phyloP scores from a whole-genome alignment of 2,329 filamentous ascomycete genomes.

The Aspergillus amoenus region DNA sequence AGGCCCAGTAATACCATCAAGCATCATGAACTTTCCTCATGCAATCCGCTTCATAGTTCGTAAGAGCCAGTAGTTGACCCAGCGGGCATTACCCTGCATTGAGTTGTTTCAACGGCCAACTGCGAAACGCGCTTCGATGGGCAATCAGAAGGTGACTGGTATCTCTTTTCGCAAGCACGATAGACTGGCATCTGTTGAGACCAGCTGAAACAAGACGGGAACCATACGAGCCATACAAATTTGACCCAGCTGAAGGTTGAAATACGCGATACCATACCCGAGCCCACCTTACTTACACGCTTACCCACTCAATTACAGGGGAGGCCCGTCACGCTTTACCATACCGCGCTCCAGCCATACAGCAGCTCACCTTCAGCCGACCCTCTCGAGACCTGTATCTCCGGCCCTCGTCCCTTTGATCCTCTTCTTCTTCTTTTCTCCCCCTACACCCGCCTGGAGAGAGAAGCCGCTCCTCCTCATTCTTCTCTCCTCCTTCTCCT shows the following conservation, averaged over 20 bases:
- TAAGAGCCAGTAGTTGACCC: constrained; percentile 8
- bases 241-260: not conserved
- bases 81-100: constrained; percentile 5
- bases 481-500: constrained; percentile 33
- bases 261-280: not conserved
- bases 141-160: constrained; percentile 1
- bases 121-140: constrained; percentile 14
- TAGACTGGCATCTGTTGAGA: constrained; percentile 6
- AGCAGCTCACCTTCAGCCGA: constrained; percentile 15
- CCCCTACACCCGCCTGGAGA: constrained; percentile 44
- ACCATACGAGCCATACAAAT: not conserved
- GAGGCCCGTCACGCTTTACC: constrained; percentile 21
- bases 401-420: constrained; percentile 27
- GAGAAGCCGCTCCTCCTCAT: constrained; percentile 39
- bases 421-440: constrained; percentile 34
- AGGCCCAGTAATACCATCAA: constrained; percentile 17
- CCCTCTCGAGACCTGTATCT: constrained; percentile 26
- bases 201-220: constrained; percentile 19
- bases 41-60: not conserved
- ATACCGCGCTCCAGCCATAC: constrained; percentile 15
- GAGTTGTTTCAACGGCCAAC: constrained; percentile 16
- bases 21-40: constrained; percentile 4
- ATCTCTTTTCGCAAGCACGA: constrained; percentile 1
- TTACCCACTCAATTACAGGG: constrained; percentile 10
- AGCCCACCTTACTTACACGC: not conserved